Percentiles rank a stretch among this genome's conserved stretches.
These are phyloP conservation scores for Chrysoporthe deuterocubensis DNA, from an alignment of 2,329 filamentous ascomycete species.

Conservation along the genomic window DNA sequence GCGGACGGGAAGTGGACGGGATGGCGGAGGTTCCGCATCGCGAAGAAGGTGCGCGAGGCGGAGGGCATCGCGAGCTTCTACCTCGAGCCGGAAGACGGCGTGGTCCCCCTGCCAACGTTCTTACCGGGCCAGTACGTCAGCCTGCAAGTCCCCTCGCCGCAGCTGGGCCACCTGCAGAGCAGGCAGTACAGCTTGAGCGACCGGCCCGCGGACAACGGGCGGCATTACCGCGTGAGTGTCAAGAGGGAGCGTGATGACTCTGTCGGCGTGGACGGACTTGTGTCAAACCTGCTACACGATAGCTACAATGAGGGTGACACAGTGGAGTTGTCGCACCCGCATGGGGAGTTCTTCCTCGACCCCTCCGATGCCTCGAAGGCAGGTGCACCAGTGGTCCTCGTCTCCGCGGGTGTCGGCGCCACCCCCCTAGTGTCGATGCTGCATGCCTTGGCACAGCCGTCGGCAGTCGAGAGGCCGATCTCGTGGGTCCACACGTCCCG, in stretches of 20 bases:
- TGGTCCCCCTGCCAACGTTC: constrained; percentile 58
- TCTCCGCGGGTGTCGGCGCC: constrained; percentile 71
- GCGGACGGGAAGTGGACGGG: constrained; percentile 46
- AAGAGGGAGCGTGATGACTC: constrained; percentile 61
- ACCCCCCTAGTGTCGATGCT: constrained; percentile 71
- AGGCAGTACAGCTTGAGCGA: constrained; percentile 78
- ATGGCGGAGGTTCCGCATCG: constrained; percentile 60
- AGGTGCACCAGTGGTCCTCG: constrained; percentile 62
- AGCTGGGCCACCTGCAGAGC: constrained; percentile 67
- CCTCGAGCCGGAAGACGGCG: constrained; percentile 65
- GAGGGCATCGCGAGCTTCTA: constrained; percentile 72
- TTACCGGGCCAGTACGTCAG: constrained; percentile 76
- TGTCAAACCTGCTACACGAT: constrained; percentile 58
- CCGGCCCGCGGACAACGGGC: constrained; percentile 49
- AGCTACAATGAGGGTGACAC: constrained; percentile 53
- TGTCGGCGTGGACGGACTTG: constrained; percentile 47
- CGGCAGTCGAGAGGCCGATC: constrained; percentile 49
- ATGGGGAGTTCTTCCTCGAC: constrained; percentile 67
- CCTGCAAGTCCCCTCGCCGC: constrained; percentile 63
- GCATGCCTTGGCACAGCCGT: constrained; percentile 50
- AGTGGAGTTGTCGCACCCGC: constrained; percentile 59
- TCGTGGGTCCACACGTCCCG: constrained; percentile 67
- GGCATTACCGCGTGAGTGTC: constrained; percentile 74
- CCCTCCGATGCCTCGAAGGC: constrained; percentile 43
- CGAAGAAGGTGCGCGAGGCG: constrained; percentile 57